These are phyloP conservation scores for Nephelium lappaceum DNA, from an alignment of 345 rosid species.

Conservation along the genomic window DNA sequence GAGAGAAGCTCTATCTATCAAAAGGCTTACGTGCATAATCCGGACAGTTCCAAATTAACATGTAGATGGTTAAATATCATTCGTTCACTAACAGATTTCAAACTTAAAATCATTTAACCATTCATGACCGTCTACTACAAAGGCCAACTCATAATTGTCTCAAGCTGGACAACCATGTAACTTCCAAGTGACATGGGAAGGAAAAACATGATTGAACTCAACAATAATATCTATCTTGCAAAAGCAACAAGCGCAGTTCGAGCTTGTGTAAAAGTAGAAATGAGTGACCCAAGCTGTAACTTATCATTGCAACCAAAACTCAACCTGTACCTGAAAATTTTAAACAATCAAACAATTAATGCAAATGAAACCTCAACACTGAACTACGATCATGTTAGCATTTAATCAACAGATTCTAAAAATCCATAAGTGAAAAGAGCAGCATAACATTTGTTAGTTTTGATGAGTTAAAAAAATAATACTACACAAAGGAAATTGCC, in stretches of 20 bases:
- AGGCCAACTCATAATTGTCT: background rate
- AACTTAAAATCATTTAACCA: constrained; percentile 9
- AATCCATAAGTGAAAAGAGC: background rate
- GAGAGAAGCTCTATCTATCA: background rate
- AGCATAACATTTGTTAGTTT: background rate
- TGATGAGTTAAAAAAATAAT: background rate
- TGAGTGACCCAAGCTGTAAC: constrained; percentile 82
- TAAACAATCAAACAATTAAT: background rate
- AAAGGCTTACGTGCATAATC: background rate
- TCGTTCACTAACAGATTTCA: background rate
- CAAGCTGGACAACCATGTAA: background rate
- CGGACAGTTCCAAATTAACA: background rate
- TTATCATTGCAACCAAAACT: constrained; percentile 89
- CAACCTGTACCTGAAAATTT: constrained; percentile 71
- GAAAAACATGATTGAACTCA: constrained; percentile 7
- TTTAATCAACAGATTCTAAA: background rate
- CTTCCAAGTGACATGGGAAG: background rate
- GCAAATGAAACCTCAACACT: background rate
- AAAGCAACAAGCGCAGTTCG: constrained; percentile 67
- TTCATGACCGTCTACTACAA: constrained; percentile 3
- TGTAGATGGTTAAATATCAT: too few relatives aligned
- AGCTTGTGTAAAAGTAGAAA: constrained; percentile 72
- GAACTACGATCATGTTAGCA: background rate
- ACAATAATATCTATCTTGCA: constrained; percentile 42
- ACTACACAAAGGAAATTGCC: background rate